Conservation (phyloP, 2,329 filamentous ascomycete genomes). For the Tetracladium maxilliforme region DNA sequence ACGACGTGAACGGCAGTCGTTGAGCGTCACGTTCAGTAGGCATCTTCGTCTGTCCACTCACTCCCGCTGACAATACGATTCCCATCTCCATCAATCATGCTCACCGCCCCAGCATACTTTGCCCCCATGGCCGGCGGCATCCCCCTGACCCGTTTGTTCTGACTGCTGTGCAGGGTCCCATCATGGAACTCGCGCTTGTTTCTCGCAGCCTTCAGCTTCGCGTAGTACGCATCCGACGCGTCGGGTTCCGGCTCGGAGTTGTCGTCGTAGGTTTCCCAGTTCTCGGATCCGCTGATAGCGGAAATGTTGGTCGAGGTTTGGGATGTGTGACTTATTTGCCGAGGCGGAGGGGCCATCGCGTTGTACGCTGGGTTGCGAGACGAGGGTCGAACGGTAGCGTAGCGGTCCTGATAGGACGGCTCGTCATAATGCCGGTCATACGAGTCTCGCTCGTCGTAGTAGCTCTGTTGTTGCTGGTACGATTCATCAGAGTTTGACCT, state of each 20-base stretch:
- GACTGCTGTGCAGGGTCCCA: no score
- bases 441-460: conserved; percentile 25
- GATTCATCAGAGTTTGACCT: no score
- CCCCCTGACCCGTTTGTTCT: conserved; percentile 7
- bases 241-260: conserved; percentile 64
- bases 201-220: conserved; percentile 56
- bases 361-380: conserved; percentile 53
- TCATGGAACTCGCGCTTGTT: conserved; percentile 48
- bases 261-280: conserved; percentile 96
- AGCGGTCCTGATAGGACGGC: conserved; percentile 10
- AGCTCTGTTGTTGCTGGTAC: conserved; percentile 19
- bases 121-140: conserved; percentile 16
- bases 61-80: conserved; percentile 47
- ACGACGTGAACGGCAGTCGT: neutral
- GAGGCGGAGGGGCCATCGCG: conserved; percentile 51
- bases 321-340: no score
- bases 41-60: conserved; percentile 55
- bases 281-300: conserved; percentile 85
- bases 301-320: conserved; percentile 51
- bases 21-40: conserved; percentile 22
- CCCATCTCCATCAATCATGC: conserved; percentile 42
- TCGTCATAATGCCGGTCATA: conserved; percentile 22
- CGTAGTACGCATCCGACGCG: conserved; percentile 66
- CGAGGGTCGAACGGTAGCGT: conserved; percentile 9
- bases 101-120: conserved; percentile 30